Percentiles rank a stretch among this genome's conserved stretches.
phyloP scores from a whole-genome alignment of 148 eudicot genomes.

The Persicaria tinctoria region DNA sequence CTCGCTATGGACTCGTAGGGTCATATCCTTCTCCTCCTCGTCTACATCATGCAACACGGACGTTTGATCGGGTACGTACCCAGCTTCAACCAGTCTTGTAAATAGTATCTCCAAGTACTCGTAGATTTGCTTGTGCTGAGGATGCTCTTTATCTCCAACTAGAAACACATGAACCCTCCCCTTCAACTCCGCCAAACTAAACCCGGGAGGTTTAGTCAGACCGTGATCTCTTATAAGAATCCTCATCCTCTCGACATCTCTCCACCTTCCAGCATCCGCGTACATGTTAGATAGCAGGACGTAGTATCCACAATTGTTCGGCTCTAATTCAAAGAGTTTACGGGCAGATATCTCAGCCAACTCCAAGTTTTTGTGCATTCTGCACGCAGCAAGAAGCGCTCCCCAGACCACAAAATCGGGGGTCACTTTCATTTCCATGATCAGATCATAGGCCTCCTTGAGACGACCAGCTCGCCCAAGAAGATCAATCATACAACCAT shows the following conservation, averaged over 20 bases:
- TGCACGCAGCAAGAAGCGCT: slow-evolving; percentile 58
- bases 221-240: slow-evolving; percentile 44
- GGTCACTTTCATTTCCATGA: slow-evolving; percentile 45
- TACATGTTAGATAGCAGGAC: slow-evolving; percentile 65
- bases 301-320: slow-evolving; percentile 54
- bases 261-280: slow-evolving; percentile 75
- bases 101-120: slow-evolving; percentile 33
- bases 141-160: slow-evolving; percentile 59
- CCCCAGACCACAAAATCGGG: slow-evolving; percentile 71
- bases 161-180: slow-evolving; percentile 57
- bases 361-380: slow-evolving; percentile 58
- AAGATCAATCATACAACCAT: slow-evolving; percentile 79
- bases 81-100: slow-evolving; percentile 53
- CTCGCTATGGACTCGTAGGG: slow-evolving; percentile 53
- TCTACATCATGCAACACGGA: slow-evolving; percentile 69
- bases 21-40: slow-evolving; percentile 68
- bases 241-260: slow-evolving; percentile 52
- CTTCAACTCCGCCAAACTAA: slow-evolving; percentile 49
- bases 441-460: slow-evolving; percentile 40
- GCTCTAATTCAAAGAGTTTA: slow-evolving; percentile 50
- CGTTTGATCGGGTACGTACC: slow-evolving; percentile 50
- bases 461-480: slow-evolving; percentile 56
- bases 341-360: slow-evolving; percentile 53
- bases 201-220: slow-evolving; percentile 54
- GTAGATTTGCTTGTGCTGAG: slow-evolving; percentile 45